Evolutionary conservation across 148 eudicot genomes (phyloP).

Genomic region (Silene conica): DNA sequence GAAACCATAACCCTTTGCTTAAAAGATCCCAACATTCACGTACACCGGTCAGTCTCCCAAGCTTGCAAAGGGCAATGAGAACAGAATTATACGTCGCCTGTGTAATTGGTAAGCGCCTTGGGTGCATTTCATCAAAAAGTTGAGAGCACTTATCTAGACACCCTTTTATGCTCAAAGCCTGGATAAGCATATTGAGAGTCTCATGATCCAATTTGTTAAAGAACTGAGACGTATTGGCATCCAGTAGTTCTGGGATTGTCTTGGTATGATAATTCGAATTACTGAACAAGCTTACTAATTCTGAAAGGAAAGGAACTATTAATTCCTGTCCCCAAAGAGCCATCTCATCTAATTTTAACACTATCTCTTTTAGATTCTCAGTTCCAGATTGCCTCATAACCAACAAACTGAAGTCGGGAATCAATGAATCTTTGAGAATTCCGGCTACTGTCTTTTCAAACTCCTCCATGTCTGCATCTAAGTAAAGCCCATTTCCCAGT

Average conservation of each 20-base stretch:
- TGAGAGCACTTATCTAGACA: conserved; percentile 29
- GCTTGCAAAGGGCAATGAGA: conserved; percentile 39
- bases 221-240: conserved; percentile 25
- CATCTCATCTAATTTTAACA: conserved; percentile 53
- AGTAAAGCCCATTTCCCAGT: conserved; percentile 84
- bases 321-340: conserved; percentile 66
- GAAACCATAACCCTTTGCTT: conserved; percentile 41
- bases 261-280: conserved; percentile 26
- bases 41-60: conserved; percentile 32
- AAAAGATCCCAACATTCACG: conserved; percentile 35
- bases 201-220: conserved; percentile 42
- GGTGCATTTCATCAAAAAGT: conserved; percentile 42
- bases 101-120: conserved; percentile 30
- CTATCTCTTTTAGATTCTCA: conserved; percentile 27
- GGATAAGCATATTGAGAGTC: conserved; percentile 46
- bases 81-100: conserved; percentile 39
- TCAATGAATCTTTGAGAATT: conserved; percentile 56
- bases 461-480: conserved; percentile 52
- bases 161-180: conserved; percentile 45
- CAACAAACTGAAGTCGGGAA: conserved; percentile 56
- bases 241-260: conserved; percentile 35
- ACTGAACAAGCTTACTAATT: conserved; percentile 37
- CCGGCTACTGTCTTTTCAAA: conserved; percentile 43
- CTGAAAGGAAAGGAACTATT: conserved; percentile 37
- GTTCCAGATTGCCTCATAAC: conserved; percentile 29